phyloP scores from a whole-genome alignment of 352 stramenopile genomes.

The Elongisporangium senticosum region DNA sequence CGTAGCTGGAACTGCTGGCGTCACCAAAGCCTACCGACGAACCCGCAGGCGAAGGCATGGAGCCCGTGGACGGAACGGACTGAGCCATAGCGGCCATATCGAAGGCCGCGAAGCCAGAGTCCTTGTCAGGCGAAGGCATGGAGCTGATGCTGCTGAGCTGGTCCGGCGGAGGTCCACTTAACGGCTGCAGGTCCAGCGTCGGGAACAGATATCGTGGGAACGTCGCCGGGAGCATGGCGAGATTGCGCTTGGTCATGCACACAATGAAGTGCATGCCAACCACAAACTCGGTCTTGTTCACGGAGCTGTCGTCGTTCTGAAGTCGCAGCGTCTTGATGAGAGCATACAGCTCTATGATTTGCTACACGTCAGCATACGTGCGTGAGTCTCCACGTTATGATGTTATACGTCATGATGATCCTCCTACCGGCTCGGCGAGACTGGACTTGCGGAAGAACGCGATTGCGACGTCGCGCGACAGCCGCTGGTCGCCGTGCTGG shows the following conservation, averaged over 20 bases:
- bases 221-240: constrained; percentile 33
- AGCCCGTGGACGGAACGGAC: background rate
- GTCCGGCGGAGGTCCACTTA: background rate
- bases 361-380: constrained; percentile 8
- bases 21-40: background rate
- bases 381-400: background rate
- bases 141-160: constrained; percentile 16
- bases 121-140: constrained; percentile 33
- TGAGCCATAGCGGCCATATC: background rate
- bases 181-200: constrained; percentile 36
- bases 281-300: constrained; percentile 57
- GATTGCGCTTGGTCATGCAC: constrained; percentile 65
- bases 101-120: constrained; percentile 10
- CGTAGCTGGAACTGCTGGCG: background rate
- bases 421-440: constrained; percentile 26
- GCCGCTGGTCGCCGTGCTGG: constrained; percentile 7
- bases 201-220: constrained; percentile 66
- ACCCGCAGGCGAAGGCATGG: background rate
- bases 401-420: background rate
- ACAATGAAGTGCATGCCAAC: constrained; percentile 78
- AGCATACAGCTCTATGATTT: constrained; percentile 42
- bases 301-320: constrained; percentile 15
- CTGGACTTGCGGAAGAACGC: constrained; percentile 57
- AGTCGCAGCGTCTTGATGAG: constrained; percentile 41
- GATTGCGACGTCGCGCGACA: constrained; percentile 24